Percentiles rank a stretch among this genome's conserved stretches.
Conservation (phyloP, 2,329 filamentous ascomycete species). For the Grosmannia penicillata region DNA sequence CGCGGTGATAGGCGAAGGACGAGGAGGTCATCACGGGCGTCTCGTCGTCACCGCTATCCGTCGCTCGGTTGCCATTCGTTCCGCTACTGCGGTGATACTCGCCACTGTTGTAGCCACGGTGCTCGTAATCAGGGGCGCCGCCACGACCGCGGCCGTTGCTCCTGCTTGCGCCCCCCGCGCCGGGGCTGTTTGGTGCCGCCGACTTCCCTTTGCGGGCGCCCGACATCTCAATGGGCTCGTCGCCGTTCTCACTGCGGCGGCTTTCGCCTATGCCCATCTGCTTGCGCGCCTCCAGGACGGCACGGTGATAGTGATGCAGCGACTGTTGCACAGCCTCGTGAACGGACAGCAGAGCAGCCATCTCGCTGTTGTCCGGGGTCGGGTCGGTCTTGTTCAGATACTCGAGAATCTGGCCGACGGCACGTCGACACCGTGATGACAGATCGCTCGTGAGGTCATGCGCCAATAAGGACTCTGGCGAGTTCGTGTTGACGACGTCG, state of each 20-base stretch:
- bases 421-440: constrained; percentile 67
- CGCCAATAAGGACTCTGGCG: constrained; percentile 55
- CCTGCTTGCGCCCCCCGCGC: background rate
- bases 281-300: constrained; percentile 50
- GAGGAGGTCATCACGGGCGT: background rate
- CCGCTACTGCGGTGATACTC: background rate
- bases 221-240: constrained; percentile 9
- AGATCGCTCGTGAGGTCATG: constrained; percentile 94
- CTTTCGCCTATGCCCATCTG: constrained; percentile 26
- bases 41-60: background rate
- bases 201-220: constrained; percentile 15
- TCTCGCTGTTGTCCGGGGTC: constrained; percentile 78
- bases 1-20: background rate
- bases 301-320: constrained; percentile 71
- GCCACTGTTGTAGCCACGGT: background rate
- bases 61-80: background rate
- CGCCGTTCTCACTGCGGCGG: constrained; percentile 15
- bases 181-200: constrained; percentile 5
- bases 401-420: constrained; percentile 65
- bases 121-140: background rate
- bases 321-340: constrained; percentile 81
- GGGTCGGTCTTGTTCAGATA: constrained; percentile 76
- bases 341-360: constrained; percentile 84
- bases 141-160: background rate
- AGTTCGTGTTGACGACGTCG: constrained; percentile 79